Base-by-base conservation (phyloP, 2,329 filamentous ascomycete genomes). In the Aschersonia sp. region DNA sequence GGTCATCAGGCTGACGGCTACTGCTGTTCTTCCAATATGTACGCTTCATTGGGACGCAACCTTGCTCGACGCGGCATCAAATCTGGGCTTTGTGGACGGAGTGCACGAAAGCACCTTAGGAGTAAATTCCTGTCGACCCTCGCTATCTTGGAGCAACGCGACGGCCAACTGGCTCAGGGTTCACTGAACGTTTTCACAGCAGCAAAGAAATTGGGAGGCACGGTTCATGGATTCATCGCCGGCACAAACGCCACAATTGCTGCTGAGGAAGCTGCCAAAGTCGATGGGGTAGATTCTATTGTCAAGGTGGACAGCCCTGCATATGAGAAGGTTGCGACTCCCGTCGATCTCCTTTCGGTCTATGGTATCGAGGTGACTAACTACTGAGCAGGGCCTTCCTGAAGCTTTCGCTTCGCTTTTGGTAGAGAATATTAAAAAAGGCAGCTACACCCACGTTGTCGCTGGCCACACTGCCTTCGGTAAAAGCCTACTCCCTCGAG, bases 341-440 rank as follows among this genome's bases (percentile, higher is more conserved):
- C 28, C 9, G 40, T 9, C 30, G 32, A 41, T 30, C 20, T n/a
- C 41, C 28, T 20, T 28, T 20, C 9, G 20, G 20, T 20, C 20
- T 20, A 20, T 20, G 20, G 30, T 6, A 46, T 7, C 40, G 48
- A 40, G 50, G 30, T 54, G 52, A 38, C 35, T 49, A 29, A 48
- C 47, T 31, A 20, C 2, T 4, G 29, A 2, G 2, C 54, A 89
- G 86, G 88, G 89, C 45, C 77, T 98, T 2, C 82, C 92, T 47
- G 92, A 98, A 70, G 96, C 87, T 72, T 97, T 79, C 61, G 92
- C 91, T n/a, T 85, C 89, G 48, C 73, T 98, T 44, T 74, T 98
- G 41, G 85, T 89, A 46, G 91, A 97, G 66, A 98, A 97, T 67
- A 91, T 97, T 67, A 94, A 94, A 71, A 92, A 92, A 64, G 89